Conservation (phyloP, 805 yeast genomes). For the Candida maltosa region DNA sequence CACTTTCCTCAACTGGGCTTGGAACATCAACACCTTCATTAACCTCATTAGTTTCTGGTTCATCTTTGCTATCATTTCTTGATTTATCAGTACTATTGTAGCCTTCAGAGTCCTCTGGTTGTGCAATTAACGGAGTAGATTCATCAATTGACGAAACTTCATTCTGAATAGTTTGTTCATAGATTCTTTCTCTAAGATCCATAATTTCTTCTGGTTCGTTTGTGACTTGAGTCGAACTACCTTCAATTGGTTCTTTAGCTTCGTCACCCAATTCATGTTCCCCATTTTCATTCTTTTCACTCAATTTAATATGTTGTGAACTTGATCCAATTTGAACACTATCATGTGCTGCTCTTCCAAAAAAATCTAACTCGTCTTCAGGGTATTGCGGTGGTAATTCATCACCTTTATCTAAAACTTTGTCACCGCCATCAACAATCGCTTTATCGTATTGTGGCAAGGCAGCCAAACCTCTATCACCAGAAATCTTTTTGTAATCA, state of each 20-base stretch:
- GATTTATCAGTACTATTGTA: conserved; percentile 2
- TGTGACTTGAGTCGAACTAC: conserved; percentile 16
- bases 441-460: conserved; percentile 39
- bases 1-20: neutral
- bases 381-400: conserved; percentile 72
- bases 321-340: conserved; percentile 26
- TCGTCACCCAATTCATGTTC: conserved; percentile 10
- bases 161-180: conserved; percentile 21
- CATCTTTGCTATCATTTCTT: conserved; percentile 1
- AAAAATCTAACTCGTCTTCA: conserved; percentile 57
- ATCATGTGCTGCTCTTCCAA: conserved; percentile 40
- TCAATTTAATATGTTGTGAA: conserved; percentile 13
- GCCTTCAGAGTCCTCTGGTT: neutral
- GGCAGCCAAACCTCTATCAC: conserved; percentile 37
- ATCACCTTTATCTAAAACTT: conserved; percentile 67
- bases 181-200: conserved; percentile 30
- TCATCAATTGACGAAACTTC: neutral
- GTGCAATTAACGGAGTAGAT: conserved; percentile 8
- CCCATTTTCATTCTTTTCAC: conserved; percentile 10
- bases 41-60: conserved; percentile 3
- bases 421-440: conserved; percentile 39
- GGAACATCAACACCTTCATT: neutral
- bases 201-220: conserved; percentile 33
- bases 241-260: conserved; percentile 5
- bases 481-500: conserved; percentile 32